These are phyloP conservation scores for Penicillium macrosclerotiorum DNA, from an alignment of 495 filamentous ascomycete species.

Conservation along the genomic window DNA sequence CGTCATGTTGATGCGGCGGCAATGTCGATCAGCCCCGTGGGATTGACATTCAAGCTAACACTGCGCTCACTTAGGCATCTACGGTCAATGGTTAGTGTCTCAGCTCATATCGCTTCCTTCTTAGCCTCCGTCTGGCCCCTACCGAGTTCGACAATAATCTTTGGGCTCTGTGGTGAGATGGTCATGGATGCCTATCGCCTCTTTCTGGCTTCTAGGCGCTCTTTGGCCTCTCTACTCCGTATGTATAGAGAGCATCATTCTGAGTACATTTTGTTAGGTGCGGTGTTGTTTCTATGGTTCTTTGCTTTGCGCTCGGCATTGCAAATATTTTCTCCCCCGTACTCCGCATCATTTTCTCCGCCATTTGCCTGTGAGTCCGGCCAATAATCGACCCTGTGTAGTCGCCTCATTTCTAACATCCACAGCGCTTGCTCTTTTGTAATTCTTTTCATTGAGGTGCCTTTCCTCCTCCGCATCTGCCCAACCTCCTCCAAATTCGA, in stretches of 20 bases:
- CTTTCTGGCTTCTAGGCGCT: neutral
- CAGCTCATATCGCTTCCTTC: neutral
- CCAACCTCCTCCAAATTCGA: conserved; percentile 91
- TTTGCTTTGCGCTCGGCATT: conserved; percentile 93
- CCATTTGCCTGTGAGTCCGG: conserved; percentile 76
- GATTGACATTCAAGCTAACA: conserved; percentile 29
- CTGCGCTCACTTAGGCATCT: conserved; percentile 71
- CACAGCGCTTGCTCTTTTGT: conserved; percentile 73
- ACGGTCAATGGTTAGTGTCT: conserved; percentile 91
- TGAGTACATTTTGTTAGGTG: conserved; percentile 58
- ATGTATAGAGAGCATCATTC: neutral
- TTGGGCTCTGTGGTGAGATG: neutral
- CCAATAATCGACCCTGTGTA: neutral
- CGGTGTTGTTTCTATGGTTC: conserved; percentile 87
- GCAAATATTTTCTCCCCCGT: conserved; percentile 75
- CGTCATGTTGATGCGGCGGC: conserved; percentile 12
- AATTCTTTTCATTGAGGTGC: conserved; percentile 95
- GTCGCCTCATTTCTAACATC: conserved; percentile 11
- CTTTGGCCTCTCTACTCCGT: neutral
- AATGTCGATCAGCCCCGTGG: conserved; percentile 19
- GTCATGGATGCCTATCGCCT: conserved; percentile 1
- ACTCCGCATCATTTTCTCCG: conserved; percentile 74
- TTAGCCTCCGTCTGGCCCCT: neutral
- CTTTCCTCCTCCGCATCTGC: conserved; percentile 95
- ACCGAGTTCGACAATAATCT: neutral